phyloP scores from a whole-genome alignment of 1,284 basidiomycete species.

The Salmacisia buchloeana region DNA sequence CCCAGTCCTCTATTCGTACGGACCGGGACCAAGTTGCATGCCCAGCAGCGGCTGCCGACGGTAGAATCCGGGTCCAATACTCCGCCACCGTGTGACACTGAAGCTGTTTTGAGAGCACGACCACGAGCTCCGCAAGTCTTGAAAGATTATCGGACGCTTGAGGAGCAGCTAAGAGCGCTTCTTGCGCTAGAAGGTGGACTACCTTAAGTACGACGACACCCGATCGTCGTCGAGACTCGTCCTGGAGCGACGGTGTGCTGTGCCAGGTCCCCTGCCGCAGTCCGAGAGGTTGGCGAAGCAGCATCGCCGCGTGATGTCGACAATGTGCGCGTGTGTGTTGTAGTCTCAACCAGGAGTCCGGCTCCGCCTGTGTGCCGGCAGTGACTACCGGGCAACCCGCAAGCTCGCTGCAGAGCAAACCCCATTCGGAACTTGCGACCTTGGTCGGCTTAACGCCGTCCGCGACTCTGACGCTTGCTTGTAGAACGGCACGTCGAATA shows the following conservation, averaged over 20 bases:
- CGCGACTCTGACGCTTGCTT: no score
- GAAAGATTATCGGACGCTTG: not conserved
- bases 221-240: not conserved
- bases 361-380: no score
- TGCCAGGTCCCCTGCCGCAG: not conserved
- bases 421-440: no score
- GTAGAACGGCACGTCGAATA: not conserved
- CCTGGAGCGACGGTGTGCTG: no score
- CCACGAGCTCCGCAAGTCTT: constrained; percentile 5
- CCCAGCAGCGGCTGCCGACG: not conserved
- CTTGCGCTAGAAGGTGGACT: constrained; percentile 35
- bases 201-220: constrained; percentile 8
- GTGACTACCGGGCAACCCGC: no score
- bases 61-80: not conserved
- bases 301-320: no score
- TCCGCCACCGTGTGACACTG: not conserved
- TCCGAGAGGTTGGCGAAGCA: no score
- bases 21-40: no score
- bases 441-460: no score
- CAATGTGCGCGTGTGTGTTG: no score
- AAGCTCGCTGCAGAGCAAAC: no score
- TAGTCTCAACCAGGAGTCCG: no score
- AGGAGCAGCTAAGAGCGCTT: constrained; percentile 18
- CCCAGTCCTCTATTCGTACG: not conserved
- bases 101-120: not conserved